Base-by-base conservation (phyloP, 352 stramenopile genomes). In the Pilasporangium apinafurcum region DNA sequence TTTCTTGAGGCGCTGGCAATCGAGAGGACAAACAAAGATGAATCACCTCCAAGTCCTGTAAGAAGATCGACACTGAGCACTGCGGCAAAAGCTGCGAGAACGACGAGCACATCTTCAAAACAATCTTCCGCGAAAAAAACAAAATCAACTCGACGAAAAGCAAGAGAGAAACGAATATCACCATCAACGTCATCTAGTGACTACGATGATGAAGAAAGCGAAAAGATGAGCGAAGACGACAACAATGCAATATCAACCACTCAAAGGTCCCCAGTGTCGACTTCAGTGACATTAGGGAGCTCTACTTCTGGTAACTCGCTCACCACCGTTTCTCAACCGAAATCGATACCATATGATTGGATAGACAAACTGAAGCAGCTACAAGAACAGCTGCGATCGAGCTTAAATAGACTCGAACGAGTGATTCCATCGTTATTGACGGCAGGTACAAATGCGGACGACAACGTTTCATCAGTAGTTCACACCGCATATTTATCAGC, bases 401-500 rank as follows among this genome's bases (percentile, higher is more conserved):
- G 40, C 27, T 17, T 79, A 13, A 4, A 14, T 1, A 49, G 44
- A 22, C 43, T 76, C 3, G 47, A 43, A 10, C 38, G 51, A 14
- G 38, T 21, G 17, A 27, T 72, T 1, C 59, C 59, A 9, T 48
- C 37, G 22, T 44, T 72, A 22, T 31, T 52, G 1, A 10, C 25
- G 1, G 32, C 30, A 1, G 32, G 33, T 3, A 29, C 41, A 13
- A n/a, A 29, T 0, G 37, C 32, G 4, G 22, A 37, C 8, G 34
- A 18, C 14, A 4, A 17, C 0, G 28, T 51, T 16, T 48, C 59
- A 8, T 40, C 57, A 13, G 60, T 54, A 13, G 58, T 74, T 28
- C 47, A 51, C 45, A 62, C 67, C 6, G 71, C 64, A 17, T 68
- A 66, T 21, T 48, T 74, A 4, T 60, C 64, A 6, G 64, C 67